Percentiles rank a stretch among this genome's conserved stretches.
These are phyloP conservation scores for Dothistroma septosporum DNA, from an alignment of 2,329 filamentous ascomycete species.

Conservation along the genomic window DNA sequence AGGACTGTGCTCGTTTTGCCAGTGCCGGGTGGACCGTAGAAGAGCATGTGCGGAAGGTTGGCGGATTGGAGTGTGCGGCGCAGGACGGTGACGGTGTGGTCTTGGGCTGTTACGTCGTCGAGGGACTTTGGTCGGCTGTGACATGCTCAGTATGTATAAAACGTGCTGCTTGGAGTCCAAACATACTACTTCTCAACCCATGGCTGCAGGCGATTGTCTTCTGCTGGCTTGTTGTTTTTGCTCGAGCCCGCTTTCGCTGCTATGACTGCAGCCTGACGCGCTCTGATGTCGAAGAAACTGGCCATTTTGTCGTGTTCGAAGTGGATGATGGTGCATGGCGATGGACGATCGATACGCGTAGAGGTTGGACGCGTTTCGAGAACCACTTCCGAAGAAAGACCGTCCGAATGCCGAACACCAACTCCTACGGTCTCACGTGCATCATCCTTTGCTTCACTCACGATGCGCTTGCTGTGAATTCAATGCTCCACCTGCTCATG, in stretches of 20 bases:
- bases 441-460: not conserved
- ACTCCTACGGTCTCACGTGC: not conserved
- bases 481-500: not conserved
- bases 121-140: constrained; percentile 85
- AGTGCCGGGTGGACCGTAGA: constrained; percentile 95
- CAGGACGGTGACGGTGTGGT: constrained; percentile 91
- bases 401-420: not conserved
- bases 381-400: not conserved
- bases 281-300: constrained; percentile 94
- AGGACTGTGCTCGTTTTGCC: constrained; percentile 98
- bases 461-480: not conserved
- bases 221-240: constrained; percentile 60
- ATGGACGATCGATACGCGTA: not conserved
- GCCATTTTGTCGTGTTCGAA: constrained; percentile 55
- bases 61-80: constrained; percentile 90
- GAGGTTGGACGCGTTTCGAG: not conserved
- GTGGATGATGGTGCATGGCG: not conserved
- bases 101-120: constrained; percentile 92
- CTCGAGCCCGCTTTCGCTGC: constrained; percentile 60
- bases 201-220: constrained; percentile 70
- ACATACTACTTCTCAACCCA: constrained; percentile 64
- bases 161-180: not conserved
- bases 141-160: constrained; percentile 8
- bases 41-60: constrained; percentile 98
- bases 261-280: constrained; percentile 67